Conservation (phyloP, 2,329 filamentous ascomycete genomes). For the Epichloe amarillans region DNA sequence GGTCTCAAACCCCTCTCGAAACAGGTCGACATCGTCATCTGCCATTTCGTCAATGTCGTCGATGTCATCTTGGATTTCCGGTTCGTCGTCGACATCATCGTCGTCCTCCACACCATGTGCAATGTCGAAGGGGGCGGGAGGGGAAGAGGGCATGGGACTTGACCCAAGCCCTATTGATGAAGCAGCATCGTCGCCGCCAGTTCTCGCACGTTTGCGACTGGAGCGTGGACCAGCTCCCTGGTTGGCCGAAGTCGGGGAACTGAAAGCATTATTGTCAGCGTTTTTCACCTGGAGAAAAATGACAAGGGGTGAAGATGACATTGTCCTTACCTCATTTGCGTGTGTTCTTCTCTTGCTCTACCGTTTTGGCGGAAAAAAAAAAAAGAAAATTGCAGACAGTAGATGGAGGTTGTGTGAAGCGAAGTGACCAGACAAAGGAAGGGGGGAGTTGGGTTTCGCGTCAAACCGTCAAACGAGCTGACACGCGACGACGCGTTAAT, state of each 20-base stretch:
- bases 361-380: background rate
- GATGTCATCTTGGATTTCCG: slow-evolving; percentile 57
- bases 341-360: background rate
- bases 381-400: background rate
- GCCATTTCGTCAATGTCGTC: slow-evolving; percentile 73
- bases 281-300: background rate
- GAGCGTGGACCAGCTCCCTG: slow-evolving; percentile 45
- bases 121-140: slow-evolving; percentile 44
- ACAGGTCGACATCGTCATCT: slow-evolving; percentile 69
- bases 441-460: slow-evolving; percentile 14
- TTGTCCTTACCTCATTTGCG: slow-evolving; percentile 13
- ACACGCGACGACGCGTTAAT: slow-evolving; percentile 30
- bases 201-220: slow-evolving; percentile 43
- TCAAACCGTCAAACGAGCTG: slow-evolving; percentile 5
- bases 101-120: slow-evolving; percentile 55
- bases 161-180: slow-evolving; percentile 40
- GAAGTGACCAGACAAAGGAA: slow-evolving; percentile 3
- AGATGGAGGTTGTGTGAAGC: slow-evolving; percentile 2
- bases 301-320: background rate
- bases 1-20: slow-evolving; percentile 57
- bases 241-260: slow-evolving; percentile 78
- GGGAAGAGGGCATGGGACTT: slow-evolving; percentile 54
- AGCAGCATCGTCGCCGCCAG: slow-evolving; percentile 34
- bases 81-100: slow-evolving; percentile 59
- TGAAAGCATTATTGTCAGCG: slow-evolving; percentile 22